Evolutionary conservation across 2,329 filamentous ascomycete species (phyloP), one percentile per base, ranked within the genome.

Genomic region (Coniochaeta pulveracea): DNA sequence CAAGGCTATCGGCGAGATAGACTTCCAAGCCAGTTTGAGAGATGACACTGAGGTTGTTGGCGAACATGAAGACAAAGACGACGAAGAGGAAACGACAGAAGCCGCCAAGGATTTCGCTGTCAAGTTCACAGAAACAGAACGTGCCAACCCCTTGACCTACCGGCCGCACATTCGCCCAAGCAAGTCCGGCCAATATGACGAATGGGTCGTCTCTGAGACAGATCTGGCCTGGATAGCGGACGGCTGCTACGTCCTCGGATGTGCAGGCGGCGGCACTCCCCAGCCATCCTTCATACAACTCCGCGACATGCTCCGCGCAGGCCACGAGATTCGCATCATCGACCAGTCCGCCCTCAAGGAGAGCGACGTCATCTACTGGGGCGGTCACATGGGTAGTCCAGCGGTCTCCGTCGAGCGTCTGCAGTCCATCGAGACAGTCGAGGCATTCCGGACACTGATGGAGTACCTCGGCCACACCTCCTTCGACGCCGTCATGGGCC

Each of bases 211-310:
- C 10, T 60, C 56, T 3, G 56, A 62, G 37, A 56, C 55, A 0
- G 64, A 68, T 42, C 47, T 66, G 17, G 50, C 57, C 29, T 66
- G 58, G 33, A 49, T 67, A 3, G 52, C 58, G 2, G 59, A 61
- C 31, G 64, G 64, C 1, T 61, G 60, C 35, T 62, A 62, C 23
- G 54, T 69, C 7, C 49, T 69, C 0, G 63, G 61, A 2, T 64
- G 62, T 33, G 64, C 60, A 5, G 63, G 63, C 4, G 63, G 63
- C 24, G 61, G 62, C 17, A 53, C 48, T n/a, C 54, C 58, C 11
- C 52, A 50, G 24, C 44, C 55, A 16, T 50, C 50, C 10, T 48
- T 53, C 26, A 49, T 62, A 19, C 52, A 56, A 35, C 45, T 60
- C 1, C 46, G 55, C 19, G 50, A 61, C 24, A 55, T 60, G 37